phyloP scores from a whole-genome alignment of 2,329 filamentous ascomycete species.

The Metarhizium anisopliae region DNA sequence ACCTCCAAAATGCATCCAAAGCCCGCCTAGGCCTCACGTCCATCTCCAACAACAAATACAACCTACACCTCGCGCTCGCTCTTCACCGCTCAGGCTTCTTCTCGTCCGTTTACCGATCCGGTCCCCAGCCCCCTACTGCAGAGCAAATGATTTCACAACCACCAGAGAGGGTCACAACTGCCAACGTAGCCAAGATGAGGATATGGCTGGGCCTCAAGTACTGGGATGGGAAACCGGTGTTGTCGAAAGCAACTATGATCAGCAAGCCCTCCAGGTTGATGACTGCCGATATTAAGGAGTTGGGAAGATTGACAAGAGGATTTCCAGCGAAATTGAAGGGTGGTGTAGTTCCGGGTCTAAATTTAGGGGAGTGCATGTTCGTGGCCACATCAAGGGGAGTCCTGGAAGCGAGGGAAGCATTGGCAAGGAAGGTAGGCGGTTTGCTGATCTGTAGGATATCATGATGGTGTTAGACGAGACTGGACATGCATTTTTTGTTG shows the following conservation, averaged over 20 bases:
- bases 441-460: slow-evolving; percentile 64
- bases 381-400: slow-evolving; percentile 69
- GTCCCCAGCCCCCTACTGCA: slow-evolving; percentile 43
- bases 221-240: slow-evolving; percentile 71
- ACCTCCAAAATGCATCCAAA: slow-evolving; percentile 80
- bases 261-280: slow-evolving; percentile 68
- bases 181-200: slow-evolving; percentile 64
- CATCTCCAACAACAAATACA: slow-evolving; percentile 70
- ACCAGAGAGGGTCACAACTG: slow-evolving; percentile 51
- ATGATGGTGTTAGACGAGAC: slow-evolving; percentile 16
- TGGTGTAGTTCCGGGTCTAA: slow-evolving; percentile 65
- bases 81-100: slow-evolving; percentile 79
- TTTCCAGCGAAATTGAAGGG: slow-evolving; percentile 46
- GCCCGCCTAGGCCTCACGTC: slow-evolving; percentile 81
- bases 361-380: slow-evolving; percentile 75
- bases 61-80: slow-evolving; percentile 65
- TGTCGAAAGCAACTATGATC: slow-evolving; percentile 57
- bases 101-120: slow-evolving; percentile 65
- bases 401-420: slow-evolving; percentile 72
- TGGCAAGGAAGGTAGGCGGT: slow-evolving; percentile 74
- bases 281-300: slow-evolving; percentile 51
- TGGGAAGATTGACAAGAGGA: slow-evolving; percentile 61
- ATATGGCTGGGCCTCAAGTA: slow-evolving; percentile 91
- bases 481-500: background rate
- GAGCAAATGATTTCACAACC: slow-evolving; percentile 35